Percentiles rank a stretch among this genome's conserved stretches.
These are phyloP conservation scores for Pharus latifolius DNA, from an alignment of 176 grass and related monocot genomes.

Conservation along the genomic window DNA sequence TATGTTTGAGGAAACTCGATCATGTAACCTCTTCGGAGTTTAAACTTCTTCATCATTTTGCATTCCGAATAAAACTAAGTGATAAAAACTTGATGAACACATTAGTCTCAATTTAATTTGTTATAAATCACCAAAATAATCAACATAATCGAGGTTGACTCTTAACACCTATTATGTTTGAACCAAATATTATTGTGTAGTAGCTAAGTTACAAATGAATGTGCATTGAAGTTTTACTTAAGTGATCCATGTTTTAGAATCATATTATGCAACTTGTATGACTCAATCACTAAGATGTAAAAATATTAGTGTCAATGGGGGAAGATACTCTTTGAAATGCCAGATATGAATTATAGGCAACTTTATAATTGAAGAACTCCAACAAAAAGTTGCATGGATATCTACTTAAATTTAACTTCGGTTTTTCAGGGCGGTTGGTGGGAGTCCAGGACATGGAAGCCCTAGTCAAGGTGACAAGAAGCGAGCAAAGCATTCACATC, in stretches of 20 bases:
- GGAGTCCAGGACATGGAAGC: slow-evolving; percentile 44
- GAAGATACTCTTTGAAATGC: not conserved
- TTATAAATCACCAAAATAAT: no score
- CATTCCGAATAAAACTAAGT: no score
- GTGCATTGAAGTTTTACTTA: not conserved
- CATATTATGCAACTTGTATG: not conserved
- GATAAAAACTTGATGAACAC: no score
- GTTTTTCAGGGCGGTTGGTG: slow-evolving; percentile 33
- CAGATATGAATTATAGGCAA: not conserved
- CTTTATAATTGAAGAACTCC: slow-evolving; percentile 1
- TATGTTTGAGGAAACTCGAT: no score
- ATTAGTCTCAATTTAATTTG: no score
- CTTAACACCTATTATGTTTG: not conserved
- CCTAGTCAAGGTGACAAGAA: slow-evolving; percentile 47
- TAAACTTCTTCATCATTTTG: no score
- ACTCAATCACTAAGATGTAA: slow-evolving; percentile 1
- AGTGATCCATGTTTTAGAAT: not conserved
- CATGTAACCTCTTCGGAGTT: no score
- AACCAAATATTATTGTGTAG: not conserved
- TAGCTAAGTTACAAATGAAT: not conserved
- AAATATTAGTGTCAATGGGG: not conserved
- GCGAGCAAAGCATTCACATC: slow-evolving; percentile 44
- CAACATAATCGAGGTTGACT: no score
- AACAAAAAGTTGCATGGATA: slow-evolving; percentile 11
- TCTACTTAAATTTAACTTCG: slow-evolving; percentile 2